Percentiles rank a stretch among this genome's conserved stretches.
Conservation (phyloP, 768 basidiomycete species). For the Lactarius hatsudake region DNA sequence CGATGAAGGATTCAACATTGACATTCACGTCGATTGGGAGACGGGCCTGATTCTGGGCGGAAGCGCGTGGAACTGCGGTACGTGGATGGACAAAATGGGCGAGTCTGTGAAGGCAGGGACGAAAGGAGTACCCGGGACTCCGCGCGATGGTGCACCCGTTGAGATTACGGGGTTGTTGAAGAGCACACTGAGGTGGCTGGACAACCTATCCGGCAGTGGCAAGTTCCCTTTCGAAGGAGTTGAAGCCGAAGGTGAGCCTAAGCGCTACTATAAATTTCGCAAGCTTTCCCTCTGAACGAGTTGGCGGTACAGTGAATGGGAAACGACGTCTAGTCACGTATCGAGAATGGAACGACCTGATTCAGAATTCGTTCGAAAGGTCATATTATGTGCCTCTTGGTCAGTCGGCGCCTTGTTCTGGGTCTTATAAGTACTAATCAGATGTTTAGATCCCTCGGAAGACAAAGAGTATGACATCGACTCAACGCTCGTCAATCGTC, state of each 20-base stretch:
- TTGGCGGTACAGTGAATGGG: conserved; percentile 57
- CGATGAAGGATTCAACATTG: conserved; percentile 88
- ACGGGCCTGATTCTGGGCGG: conserved; percentile 91
- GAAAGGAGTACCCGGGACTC: conserved; percentile 94
- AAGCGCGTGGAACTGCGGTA: conserved; percentile 82
- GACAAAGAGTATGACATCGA: conserved; percentile 73
- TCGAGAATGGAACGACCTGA: conserved; percentile 82
- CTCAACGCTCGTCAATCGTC: conserved; percentile 69
- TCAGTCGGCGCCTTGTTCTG: conserved; percentile 36
- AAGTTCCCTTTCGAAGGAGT: conserved; percentile 92
- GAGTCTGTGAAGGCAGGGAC: conserved; percentile 88
- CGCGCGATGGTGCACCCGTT: conserved; percentile 91
- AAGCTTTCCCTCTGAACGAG: conserved; percentile 6
- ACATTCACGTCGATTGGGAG: conserved; percentile 93
- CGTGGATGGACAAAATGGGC: conserved; percentile 99
- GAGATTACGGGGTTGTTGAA: conserved; percentile 94
- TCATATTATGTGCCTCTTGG: conserved; percentile 86
- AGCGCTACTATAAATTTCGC: background rate
- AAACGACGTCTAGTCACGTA: conserved; percentile 72
- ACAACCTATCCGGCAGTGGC: conserved; percentile 56
- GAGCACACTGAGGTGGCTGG: conserved; percentile 90
- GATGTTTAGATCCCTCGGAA: conserved; percentile 56
- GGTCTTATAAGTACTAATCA: background rate
- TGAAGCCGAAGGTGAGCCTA: conserved; percentile 62
- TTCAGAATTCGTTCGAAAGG: conserved; percentile 85